Conservation (phyloP, 2,329 filamentous ascomycete species). For the Ascochyta fabae region DNA sequence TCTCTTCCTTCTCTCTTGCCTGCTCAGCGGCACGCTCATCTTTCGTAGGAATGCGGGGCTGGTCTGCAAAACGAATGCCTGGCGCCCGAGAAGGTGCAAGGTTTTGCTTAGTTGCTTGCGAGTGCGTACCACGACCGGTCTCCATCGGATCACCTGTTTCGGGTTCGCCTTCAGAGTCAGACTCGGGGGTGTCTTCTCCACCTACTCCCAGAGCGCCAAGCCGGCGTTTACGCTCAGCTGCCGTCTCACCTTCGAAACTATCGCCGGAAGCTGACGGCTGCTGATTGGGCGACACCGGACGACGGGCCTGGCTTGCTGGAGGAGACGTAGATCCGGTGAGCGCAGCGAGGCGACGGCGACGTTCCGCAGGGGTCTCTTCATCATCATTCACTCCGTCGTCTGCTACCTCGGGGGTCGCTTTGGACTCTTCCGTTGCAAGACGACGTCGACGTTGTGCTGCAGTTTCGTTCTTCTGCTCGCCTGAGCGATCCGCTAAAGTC, state of each 20-base stretch:
- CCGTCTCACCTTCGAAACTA: constrained; percentile 65
- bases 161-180: constrained; percentile 44
- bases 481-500: constrained; percentile 38
- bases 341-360: constrained; percentile 27
- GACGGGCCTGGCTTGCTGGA: constrained; percentile 17
- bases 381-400: constrained; percentile 27
- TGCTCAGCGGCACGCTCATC: constrained; percentile 40
- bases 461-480: constrained; percentile 38
- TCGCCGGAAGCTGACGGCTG: constrained; percentile 41
- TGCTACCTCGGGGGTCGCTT: background rate
- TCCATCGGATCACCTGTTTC: constrained; percentile 42
- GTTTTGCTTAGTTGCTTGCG: constrained; percentile 17
- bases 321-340: constrained; percentile 22
- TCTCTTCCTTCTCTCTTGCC: constrained; percentile 30
- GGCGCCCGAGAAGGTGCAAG: constrained; percentile 48
- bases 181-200: constrained; percentile 34
- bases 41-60: constrained; percentile 44
- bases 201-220: constrained; percentile 73
- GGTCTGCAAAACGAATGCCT: constrained; percentile 68
- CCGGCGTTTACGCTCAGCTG: constrained; percentile 74
- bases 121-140: constrained; percentile 43
- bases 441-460: constrained; percentile 55
- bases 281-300: constrained; percentile 14
- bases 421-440: constrained; percentile 34
- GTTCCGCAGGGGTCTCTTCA: constrained; percentile 28